Base-by-base conservation (phyloP, 2,329 filamentous ascomycete species). In the Pseudopithomyces chartarum region DNA sequence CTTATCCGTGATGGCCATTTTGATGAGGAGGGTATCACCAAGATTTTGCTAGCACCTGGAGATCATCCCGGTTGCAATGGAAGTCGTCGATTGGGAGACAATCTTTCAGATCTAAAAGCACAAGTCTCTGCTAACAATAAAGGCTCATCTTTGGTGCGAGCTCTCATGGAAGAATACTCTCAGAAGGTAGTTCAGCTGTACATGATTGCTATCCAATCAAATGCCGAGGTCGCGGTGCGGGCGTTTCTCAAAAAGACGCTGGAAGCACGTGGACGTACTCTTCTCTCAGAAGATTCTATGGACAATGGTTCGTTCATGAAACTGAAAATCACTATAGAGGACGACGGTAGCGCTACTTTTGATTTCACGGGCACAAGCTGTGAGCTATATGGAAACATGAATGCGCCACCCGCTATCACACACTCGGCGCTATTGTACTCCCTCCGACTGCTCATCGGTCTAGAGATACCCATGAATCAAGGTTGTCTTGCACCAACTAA, bases 361-460 rank as follows among this genome's bases (percentile, higher is more conserved):
- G 76, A 80, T 56, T 80, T 79, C 60, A 73, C 73, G 0, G 77
- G 77, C 22, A 79, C 77, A 2, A 72, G 71, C 2, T 57, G 59
- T 23, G 73, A 78, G 54, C 66, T 64, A 1, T 75, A 67, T 47
- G 65, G 66, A 53, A 71, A 68, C 54, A 64, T 67, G 52, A 80
- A 80, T 55, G 74, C 76, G 0, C 77, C 77, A 1, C 62, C 65
- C 20, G 71, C 74, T 6, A 76, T 79, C 54, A 68, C 69, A 8
- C 70, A 75, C 50, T 76, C 70, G 1, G 74, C 66, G 5, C 65
- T 56, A 29, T 45, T 69, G 12, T 71, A 75, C 48, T 53, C 51
- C 12, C 62, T 75, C 1, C 66, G 73, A 26, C 64, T 61, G 13
- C 65, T 75, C 19, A 69, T 75, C 43, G 59, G 63, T 29, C 55